Evolutionary conservation across 352 stramenopile species (phyloP).

Genomic region (Globisporangium takayamanum): DNA sequence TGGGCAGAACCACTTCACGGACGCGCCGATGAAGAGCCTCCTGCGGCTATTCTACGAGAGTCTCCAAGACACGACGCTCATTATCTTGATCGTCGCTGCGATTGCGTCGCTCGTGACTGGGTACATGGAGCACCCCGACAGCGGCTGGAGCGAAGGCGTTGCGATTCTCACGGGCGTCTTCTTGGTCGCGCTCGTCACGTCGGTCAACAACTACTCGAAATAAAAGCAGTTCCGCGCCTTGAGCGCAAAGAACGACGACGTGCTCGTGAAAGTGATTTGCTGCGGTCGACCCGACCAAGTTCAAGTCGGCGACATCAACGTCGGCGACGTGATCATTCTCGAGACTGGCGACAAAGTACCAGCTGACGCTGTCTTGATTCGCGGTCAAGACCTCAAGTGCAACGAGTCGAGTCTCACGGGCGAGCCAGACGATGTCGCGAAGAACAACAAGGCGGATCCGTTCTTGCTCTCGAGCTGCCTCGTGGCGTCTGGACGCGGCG

Average conservation of each 20-base stretch:
- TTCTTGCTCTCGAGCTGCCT: conserved; percentile 88
- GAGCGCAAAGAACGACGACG: conserved; percentile 86
- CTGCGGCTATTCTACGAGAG: conserved; percentile 80
- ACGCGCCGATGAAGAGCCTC: conserved; percentile 77
- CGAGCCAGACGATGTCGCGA: conserved; percentile 92
- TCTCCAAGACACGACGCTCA: conserved; percentile 87
- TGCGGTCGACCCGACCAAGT: conserved; percentile 61
- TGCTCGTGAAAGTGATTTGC: conserved; percentile 77
- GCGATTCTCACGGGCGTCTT: conserved; percentile 92
- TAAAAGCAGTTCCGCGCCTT: conserved; percentile 86
- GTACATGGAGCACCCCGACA: conserved; percentile 70
- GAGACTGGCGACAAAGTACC: conserved; percentile 92
- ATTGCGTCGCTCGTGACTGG: conserved; percentile 81
- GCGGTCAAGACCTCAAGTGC: conserved; percentile 90
- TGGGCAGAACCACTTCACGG: conserved; percentile 54
- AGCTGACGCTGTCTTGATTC: conserved; percentile 91
- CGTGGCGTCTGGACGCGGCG: conserved; percentile 56
- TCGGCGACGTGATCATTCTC: conserved; percentile 89
- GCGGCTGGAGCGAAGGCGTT: conserved; percentile 92
- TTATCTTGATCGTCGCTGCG: conserved; percentile 85
- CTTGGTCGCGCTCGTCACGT: conserved; percentile 93
- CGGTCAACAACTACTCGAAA: conserved; percentile 95
- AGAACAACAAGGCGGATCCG: conserved; percentile 61
- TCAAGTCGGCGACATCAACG: conserved; percentile 63
- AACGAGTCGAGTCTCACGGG: conserved; percentile 96